phyloP scores from a whole-genome alignment of 495 filamentous ascomycete species.

The Penicillium paradoxum region DNA sequence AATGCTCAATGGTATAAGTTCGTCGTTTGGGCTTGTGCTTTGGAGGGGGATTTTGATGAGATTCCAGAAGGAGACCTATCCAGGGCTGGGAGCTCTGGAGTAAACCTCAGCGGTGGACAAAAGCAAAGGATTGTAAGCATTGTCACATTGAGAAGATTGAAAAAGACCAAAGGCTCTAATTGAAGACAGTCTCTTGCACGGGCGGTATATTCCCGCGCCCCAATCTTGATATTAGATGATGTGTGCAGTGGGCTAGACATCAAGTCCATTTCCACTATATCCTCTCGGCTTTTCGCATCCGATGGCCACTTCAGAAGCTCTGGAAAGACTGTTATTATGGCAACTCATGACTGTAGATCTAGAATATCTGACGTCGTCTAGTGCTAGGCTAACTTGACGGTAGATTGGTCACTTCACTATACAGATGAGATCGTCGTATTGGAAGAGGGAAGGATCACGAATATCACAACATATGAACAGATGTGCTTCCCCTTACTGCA shows the following conservation, averaged over 20 bases:
- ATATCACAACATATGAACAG: not conserved
- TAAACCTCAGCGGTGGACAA: slow-evolving; percentile 52
- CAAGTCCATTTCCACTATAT: slow-evolving; percentile 7
- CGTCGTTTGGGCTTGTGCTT: slow-evolving; percentile 25
- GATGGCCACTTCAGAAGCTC: slow-evolving; percentile 16
- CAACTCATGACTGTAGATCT: slow-evolving; percentile 4
- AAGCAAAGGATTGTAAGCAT: slow-evolving; percentile 44
- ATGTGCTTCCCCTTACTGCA: slow-evolving; percentile 1
- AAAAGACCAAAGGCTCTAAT: not conserved
- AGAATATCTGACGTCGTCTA: too few relatives aligned
- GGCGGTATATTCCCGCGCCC: slow-evolving; percentile 19
- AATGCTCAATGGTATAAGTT: slow-evolving; percentile 31
- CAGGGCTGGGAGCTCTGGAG: slow-evolving; percentile 76
- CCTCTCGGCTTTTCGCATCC: slow-evolving; percentile 9
- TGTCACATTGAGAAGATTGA: slow-evolving; percentile 8
- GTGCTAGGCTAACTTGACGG: not conserved
- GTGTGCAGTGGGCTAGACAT: slow-evolving; percentile 30
- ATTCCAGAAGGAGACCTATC: slow-evolving; percentile 61
- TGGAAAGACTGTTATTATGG: slow-evolving; percentile 16
- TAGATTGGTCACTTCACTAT: slow-evolving; percentile 13
- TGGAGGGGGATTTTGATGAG: slow-evolving; percentile 8
- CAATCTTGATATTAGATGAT: slow-evolving; percentile 32
- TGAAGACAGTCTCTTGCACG: slow-evolving; percentile 12
- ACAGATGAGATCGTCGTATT: slow-evolving; percentile 12
- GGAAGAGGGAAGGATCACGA: slow-evolving; percentile 2